Base-by-base conservation (phyloP, 768 basidiomycete genomes). In the Dictyophora rubrovolvata region DNA sequence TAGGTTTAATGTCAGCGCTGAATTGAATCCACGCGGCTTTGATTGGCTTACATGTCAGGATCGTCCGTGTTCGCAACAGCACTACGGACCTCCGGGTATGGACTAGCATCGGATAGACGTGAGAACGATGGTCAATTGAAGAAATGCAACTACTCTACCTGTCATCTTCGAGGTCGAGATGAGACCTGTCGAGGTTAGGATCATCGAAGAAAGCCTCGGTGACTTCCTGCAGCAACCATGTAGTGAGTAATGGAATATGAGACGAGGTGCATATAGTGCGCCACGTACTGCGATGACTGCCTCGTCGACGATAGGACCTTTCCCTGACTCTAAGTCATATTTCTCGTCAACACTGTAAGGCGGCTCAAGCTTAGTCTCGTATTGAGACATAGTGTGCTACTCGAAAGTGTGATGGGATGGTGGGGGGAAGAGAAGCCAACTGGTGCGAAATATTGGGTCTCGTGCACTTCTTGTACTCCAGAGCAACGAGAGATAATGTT, bases 11-110 rank as follows among this genome's bases (percentile, higher is more conserved):
- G 70, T 72, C 72, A 10, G 68, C 65, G 20, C 77, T 68, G 54
- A 76, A 28, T 28, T 28, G 28, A 7, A 28, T 3, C 7, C 28
- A 28, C 7, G 28, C 28, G 2, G 28, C 28, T 28, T 28, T 28
- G 28, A 28, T 76, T 77, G 5, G 73, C 77, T 1, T 85, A 85
- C 73, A 87, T 86, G 36, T 70, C 69, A 4, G 78, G 78, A 66
- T 88, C 86, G 65, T 89, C 86, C 34, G 79, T 82, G 68, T 86
- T 87, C 18, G 84, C 80, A 9, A 88, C 86, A 7, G 87, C 86
- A 8, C 85, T 82, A 49, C 87, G 81, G 12, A 89, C 87, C 68
- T 92, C 89, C 6, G 86, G 87, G 67, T 92, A 92, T 4, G 89
- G 89, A 2, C 87, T 89, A 68, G 91, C 89, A 63, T 90, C 86